Evolutionary conservation across 2,329 filamentous ascomycete genomes (phyloP).

Genomic region (Aspergillus tanneri): DNA sequence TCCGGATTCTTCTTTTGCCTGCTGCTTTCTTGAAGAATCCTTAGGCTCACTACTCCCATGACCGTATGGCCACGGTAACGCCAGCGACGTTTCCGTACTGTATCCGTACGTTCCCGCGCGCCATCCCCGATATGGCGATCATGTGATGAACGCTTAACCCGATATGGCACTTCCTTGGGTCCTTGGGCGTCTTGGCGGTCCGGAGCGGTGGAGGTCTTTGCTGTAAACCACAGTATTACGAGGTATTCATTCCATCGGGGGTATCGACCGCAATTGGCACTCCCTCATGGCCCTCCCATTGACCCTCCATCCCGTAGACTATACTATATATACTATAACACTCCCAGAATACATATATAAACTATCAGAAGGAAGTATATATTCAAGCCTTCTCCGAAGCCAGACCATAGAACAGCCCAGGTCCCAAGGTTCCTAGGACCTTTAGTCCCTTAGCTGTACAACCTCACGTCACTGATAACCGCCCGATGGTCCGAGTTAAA

Average conservation of each 20-base stretch:
- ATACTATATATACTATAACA: not conserved
- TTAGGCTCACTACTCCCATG: conserved; percentile 2
- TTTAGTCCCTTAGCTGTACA: conserved; percentile 13
- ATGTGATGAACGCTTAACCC: conserved; percentile 12
- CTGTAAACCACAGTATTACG: not conserved
- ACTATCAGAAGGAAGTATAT: too few species aligned
- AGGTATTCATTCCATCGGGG: not conserved
- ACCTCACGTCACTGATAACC: conserved; percentile 53
- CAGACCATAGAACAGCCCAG: too few species aligned
- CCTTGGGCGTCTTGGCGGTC: conserved; percentile 6
- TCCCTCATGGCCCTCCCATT: too few species aligned
- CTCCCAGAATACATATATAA: not conserved
- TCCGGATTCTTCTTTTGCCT: conserved; percentile 14
- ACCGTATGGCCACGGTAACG: conserved; percentile 20
- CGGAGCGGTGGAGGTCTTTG: not conserved
- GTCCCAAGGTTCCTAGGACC: too few species aligned
- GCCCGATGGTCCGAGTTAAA: conserved; percentile 58
- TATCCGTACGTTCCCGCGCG: conserved; percentile 8
- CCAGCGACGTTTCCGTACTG: conserved; percentile 6
- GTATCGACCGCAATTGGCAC: too few species aligned
- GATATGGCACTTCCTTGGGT: conserved; percentile 1
- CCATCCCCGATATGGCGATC: conserved; percentile 7
- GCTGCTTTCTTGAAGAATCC: not conserved
- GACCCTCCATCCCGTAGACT: too few species aligned
- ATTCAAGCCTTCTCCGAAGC: too few species aligned